phyloP scores from a whole-genome alignment of 2,329 filamentous ascomycete species.

The Arthroderma uncinatum region DNA sequence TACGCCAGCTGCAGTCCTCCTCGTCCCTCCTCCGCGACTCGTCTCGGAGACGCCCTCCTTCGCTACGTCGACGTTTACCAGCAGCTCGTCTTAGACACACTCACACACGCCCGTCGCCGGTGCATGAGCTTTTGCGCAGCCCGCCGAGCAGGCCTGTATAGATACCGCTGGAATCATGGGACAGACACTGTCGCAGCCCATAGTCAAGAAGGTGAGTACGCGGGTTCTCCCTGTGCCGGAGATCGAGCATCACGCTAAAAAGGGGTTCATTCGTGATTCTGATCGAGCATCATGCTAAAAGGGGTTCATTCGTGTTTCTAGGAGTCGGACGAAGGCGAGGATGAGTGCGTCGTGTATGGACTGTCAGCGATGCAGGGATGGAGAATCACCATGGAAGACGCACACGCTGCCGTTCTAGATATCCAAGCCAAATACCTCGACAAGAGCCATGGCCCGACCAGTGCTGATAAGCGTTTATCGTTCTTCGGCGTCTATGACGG shows the following conservation, averaged over 20 bases:
- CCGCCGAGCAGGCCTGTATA: background rate
- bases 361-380: slow-evolving; percentile 99
- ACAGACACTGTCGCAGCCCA: slow-evolving; percentile 97
- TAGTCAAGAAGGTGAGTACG: slow-evolving; percentile 85
- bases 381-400: slow-evolving; percentile 99
- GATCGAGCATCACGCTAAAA: background rate
- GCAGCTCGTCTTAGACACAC: slow-evolving; percentile 17
- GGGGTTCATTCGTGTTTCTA: too few relatives aligned
- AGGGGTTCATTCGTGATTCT: too few relatives aligned
- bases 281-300: too few relatives aligned
- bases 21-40: too few relatives aligned
- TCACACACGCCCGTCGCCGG: slow-evolving; percentile 15
- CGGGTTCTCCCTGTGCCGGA: background rate
- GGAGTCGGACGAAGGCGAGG: slow-evolving; percentile 68
- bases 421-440: slow-evolving; percentile 54
- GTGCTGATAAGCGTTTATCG: slow-evolving; percentile 63
- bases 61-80: slow-evolving; percentile 14
- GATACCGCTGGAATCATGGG: slow-evolving; percentile 56
- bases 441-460: slow-evolving; percentile 40
- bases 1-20: too few relatives aligned
- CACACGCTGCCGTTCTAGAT: slow-evolving; percentile 82
- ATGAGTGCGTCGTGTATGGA: slow-evolving; percentile 86
- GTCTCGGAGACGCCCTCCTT: background rate
- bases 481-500: slow-evolving; percentile 99
- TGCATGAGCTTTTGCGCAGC: slow-evolving; percentile 10